Conservation (phyloP, 2,329 filamentous ascomycete genomes). For the Monosporascus sp. region DNA sequence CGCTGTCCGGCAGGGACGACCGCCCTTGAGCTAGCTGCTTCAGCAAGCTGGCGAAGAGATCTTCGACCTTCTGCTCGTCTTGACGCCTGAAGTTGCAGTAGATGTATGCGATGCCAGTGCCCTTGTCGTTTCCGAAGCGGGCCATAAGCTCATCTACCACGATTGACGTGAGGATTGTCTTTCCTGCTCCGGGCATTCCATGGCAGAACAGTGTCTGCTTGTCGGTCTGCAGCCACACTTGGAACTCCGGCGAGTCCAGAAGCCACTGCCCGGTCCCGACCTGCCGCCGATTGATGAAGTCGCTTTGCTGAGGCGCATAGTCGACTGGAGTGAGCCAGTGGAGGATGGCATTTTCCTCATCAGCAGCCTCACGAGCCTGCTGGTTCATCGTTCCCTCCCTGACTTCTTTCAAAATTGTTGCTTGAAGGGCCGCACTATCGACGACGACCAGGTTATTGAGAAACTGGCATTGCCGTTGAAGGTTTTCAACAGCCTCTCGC, state of each 20-base stretch:
- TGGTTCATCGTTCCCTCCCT: too few species aligned
- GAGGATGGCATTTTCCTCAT: conserved; percentile 19
- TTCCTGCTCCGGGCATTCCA: conserved; percentile 43
- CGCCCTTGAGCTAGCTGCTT: conserved; percentile 29
- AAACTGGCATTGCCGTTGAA: too few species aligned
- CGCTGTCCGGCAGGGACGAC: conserved; percentile 13
- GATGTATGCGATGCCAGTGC: conserved; percentile 34
- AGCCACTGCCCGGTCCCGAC: conserved; percentile 28
- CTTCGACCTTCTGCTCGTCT: conserved; percentile 30
- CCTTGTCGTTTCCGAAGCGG: conserved; percentile 8
- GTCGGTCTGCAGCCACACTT: conserved; percentile 3
- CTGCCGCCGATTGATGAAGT: conserved; percentile 32
- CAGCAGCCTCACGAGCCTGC: too few species aligned
- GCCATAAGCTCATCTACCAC: conserved; percentile 34
- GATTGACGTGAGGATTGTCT: conserved; percentile 39
- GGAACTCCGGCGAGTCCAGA: conserved; percentile 5
- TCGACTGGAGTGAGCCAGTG: conserved; percentile 35
- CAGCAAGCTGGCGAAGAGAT: conserved; percentile 30
- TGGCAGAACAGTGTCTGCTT: conserved; percentile 37
- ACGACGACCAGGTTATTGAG: too few species aligned
- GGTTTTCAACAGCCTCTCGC: too few species aligned
- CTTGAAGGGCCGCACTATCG: too few species aligned
- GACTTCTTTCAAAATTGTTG: too few species aligned
- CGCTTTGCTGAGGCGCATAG: conserved; percentile 33
- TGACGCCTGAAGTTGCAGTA: conserved; percentile 39